These are phyloP conservation scores for Venturia effusa DNA, from an alignment of 2,329 filamentous ascomycete genomes.

Conservation along the genomic window DNA sequence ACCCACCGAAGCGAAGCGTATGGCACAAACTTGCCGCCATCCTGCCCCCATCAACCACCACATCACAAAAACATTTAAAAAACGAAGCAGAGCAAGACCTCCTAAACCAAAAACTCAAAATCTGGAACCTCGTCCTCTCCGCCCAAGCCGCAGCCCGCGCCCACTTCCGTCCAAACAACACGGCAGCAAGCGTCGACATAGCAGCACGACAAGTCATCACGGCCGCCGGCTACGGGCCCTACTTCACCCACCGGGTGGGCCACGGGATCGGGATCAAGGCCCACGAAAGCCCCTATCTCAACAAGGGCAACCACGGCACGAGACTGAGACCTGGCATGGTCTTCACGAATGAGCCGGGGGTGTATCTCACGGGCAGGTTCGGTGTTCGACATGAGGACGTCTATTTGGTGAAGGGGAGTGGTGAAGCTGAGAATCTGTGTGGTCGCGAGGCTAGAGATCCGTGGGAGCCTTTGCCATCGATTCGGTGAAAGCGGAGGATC, in stretches of 20 bases:
- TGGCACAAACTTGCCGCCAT: neutral
- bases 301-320: conserved; percentile 45
- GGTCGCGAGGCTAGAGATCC: conserved; percentile 41
- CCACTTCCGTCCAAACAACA: conserved; percentile 36
- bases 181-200: conserved; percentile 49
- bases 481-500: neutral
- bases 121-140: conserved; percentile 52
- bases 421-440: conserved; percentile 44
- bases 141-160: conserved; percentile 43
- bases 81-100: conserved; percentile 14
- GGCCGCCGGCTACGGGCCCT: conserved; percentile 45
- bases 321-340: conserved; percentile 46
- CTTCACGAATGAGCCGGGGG: conserved; percentile 53
- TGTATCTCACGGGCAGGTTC: conserved; percentile 50
- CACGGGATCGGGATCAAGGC: conserved; percentile 58
- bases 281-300: conserved; percentile 53
- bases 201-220: conserved; percentile 48
- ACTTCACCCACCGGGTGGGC: conserved; percentile 52
- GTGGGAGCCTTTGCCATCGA: conserved; percentile 35
- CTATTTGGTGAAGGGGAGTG: conserved; percentile 44
- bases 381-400: conserved; percentile 54
- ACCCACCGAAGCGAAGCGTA: conserved; percentile 14
- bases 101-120: conserved; percentile 39
- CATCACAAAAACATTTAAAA: conserved; percentile 9
- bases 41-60: conserved; percentile 9